Evolutionary conservation across 768 basidiomycete species (phyloP), one percentile per base, ranked within the genome.

Genomic region (Lentinula lateritia): DNA sequence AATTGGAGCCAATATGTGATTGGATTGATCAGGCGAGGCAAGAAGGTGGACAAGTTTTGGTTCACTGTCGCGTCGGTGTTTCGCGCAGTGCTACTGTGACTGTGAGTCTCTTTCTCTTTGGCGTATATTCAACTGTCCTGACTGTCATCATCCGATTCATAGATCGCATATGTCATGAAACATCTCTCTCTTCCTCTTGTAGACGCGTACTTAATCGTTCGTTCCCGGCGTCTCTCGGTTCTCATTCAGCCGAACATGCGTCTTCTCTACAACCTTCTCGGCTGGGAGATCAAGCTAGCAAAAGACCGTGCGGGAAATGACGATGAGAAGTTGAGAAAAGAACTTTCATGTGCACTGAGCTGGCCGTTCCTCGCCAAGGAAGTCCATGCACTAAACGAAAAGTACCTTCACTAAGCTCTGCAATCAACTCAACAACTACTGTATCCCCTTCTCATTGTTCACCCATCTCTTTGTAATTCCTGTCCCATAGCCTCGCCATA

Each of bases 21-120:
- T 98, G 95, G 92, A 98, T 98, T 66, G 93, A 96, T 68, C 80
- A 83, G 55, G 96, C 94, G 46, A 78, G 93, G 43, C 73, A 76
- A 38, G 83, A 87, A 54, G 95, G 95, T 6, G 96, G 96, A 2
- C 90, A 91, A 69, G 89, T 96, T 38, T 80, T 98, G 56, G 94
- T 98, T 7, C 96, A 98, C 73, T 98, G 96, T 73, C 83, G 95
- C n/a, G 96, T 98, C n/a, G 96, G 96, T n/a, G 96, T 98, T 46
- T 92, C 90, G 48, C 78, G 96, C 63, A 93, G 90, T 69, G 95
- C 96, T 34, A 96, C 93, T 36, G 94, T 98, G 63, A 91, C 91
- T 64, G 88, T 89, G 67, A 72, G 86, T 83, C 23, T 61, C 41
- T 48, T 15, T 56, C 54, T 48, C 65, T 20, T 20, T 62, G 39